Evolutionary conservation across 768 basidiomycete genomes (phyloP).

Genomic region (Zangia roseola): DNA sequence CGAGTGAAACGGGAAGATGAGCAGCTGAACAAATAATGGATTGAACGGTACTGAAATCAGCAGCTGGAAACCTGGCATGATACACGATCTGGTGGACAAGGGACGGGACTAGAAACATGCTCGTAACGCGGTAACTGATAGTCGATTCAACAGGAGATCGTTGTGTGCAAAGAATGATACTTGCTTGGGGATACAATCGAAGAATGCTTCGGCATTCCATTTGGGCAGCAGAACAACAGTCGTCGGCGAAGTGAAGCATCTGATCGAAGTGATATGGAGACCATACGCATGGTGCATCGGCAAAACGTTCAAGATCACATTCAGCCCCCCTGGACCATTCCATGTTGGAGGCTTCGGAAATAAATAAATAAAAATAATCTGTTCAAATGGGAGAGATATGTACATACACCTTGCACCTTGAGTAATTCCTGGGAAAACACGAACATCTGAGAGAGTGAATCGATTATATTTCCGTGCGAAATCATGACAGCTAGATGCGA

Average conservation of each 20-base stretch:
- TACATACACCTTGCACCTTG: slow-evolving; percentile 41
- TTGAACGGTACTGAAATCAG: slow-evolving; percentile 53
- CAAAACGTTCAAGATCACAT: slow-evolving; percentile 37
- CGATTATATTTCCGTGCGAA: slow-evolving; percentile 62
- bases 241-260: too few relatives aligned
- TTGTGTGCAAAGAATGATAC: background rate
- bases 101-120: slow-evolving; percentile 57
- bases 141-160: too few relatives aligned
- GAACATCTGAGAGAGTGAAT: slow-evolving; percentile 40
- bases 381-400: background rate
- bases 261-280: too few relatives aligned
- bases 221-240: too few relatives aligned
- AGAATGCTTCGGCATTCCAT: too few relatives aligned
- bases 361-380: background rate
- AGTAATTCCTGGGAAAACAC: slow-evolving; percentile 29
- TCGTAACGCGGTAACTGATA: slow-evolving; percentile 49
- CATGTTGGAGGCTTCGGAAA: slow-evolving; percentile 37
- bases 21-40: slow-evolving; percentile 56
- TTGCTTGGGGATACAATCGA: too few relatives aligned
- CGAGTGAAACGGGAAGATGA: slow-evolving; percentile 61
- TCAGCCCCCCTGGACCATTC: slow-evolving; percentile 43
- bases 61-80: slow-evolving; percentile 42
- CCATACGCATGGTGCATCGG: too few relatives aligned
- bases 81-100: slow-evolving; percentile 63
- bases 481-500: slow-evolving; percentile 59